A percentile compares a stretch with the other conserved stretches of the same genome.
Conservation (phyloP, 2,329 filamentous ascomycete species). For the Fusarium irregulare region DNA sequence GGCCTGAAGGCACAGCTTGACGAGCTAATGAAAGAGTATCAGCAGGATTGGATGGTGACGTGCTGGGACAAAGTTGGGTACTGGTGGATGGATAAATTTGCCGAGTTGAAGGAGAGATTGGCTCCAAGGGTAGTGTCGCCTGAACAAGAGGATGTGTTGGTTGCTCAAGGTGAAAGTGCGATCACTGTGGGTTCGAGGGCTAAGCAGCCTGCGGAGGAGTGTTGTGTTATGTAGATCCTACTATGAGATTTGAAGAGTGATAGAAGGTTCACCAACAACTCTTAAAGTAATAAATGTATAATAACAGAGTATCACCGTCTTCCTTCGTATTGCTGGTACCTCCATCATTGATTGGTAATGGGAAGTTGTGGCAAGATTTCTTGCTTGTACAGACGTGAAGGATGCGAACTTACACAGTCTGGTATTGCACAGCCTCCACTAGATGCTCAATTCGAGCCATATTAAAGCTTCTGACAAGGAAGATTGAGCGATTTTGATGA, state of each 20-base stretch:
- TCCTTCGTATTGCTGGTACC: neutral
- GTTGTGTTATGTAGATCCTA: constrained; percentile 24
- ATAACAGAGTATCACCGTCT: fast-evolving
- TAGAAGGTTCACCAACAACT: fast-evolving
- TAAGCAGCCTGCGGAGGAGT: constrained; percentile 18
- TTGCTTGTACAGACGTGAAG: neutral
- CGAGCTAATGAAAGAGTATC: constrained; percentile 24
- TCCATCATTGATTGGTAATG: neutral
- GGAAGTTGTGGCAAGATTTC: neutral
- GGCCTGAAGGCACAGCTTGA: constrained; percentile 24
- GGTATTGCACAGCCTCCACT: neutral
- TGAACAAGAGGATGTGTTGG: constrained; percentile 4
- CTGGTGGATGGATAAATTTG: constrained; percentile 36
- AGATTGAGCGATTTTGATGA: neutral
- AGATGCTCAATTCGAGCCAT: fast-evolving
- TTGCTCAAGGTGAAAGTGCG: neutral
- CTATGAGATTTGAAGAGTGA: neutral
- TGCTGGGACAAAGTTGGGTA: constrained; percentile 26
- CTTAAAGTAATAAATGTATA: neutral
- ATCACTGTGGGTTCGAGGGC: neutral
- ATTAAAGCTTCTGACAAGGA: too few relatives aligned
- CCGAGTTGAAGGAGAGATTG: constrained; percentile 13
- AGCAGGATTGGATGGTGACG: constrained; percentile 31
- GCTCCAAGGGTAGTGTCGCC: constrained; percentile 4
- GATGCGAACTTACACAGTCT: neutral